Base-by-base conservation (phyloP, 2,329 filamentous ascomycete species). In the Aspergillus sp. region DNA sequence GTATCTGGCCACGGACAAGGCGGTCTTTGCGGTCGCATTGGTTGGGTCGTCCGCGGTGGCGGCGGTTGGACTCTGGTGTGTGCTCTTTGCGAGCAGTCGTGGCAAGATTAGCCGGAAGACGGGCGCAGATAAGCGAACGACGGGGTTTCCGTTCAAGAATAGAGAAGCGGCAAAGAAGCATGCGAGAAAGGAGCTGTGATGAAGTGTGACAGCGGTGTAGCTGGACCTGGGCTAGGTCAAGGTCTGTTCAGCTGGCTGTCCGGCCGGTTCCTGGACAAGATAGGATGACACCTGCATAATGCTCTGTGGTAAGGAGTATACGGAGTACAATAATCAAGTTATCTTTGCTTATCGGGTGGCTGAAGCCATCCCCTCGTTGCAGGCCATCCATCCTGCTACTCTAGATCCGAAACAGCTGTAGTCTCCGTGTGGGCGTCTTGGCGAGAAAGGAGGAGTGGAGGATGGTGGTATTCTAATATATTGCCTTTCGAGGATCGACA, bases 111-210 rank as follows among this genome's bases (percentile, higher is more conserved):
- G 79, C 63, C 78, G 80, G 64, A 82, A 77, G 70, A 87, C 84
- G 1, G 84, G 85, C 0, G 82, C 81, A 32, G 86, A 88, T 64
- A 87, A 87, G 77, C 75, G 85, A 64, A 86, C 79, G 22, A 79
- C 79, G 53, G 84, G 82, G 10, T 89, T 83, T 60, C 85, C 85
- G 3, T 88, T 89, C 65, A 75, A 75, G 59, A 88, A 88, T 60
- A 63, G 60, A 4, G 80, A 82, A 65, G 79, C 81, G 38, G 79
- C 78, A 63, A 81, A 78, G 74, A 81, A 73, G 60, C 68, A 66
- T 56, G 65, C 67, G 43, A 75, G 72, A 64, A 69, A 45, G 47
- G 26, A 32, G n/a, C 41, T 19, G 9, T 51, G 17, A 51, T 42
- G 16, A 7, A 5, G 13, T 32, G 16, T 32, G 16, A n/a, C 36